These are phyloP conservation scores for Trichomonas tenax DNA, from an alignment of 208 protist genomes.

Conservation along the genomic window DNA sequence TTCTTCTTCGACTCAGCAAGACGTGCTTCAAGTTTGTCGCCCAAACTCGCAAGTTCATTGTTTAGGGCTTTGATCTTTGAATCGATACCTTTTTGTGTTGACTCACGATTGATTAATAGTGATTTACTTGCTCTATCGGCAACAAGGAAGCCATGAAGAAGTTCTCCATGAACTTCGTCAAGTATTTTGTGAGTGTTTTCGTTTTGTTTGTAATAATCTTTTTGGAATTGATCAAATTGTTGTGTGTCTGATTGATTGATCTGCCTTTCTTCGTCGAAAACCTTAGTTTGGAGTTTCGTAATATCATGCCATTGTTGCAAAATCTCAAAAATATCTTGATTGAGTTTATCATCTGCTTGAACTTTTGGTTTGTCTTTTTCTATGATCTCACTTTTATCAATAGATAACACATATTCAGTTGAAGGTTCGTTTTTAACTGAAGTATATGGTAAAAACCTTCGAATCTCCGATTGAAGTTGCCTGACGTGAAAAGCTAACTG, in stretches of 20 bases:
- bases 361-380: not conserved
- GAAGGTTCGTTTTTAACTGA: not conserved
- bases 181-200: not conserved
- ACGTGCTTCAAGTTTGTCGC: not conserved
- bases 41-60: not conserved
- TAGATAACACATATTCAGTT: not conserved
- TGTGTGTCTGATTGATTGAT: not conserved
- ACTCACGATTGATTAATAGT: not conserved
- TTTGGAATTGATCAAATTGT: not conserved
- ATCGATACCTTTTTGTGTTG: not conserved
- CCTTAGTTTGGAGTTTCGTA: not conserved
- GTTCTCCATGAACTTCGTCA: not conserved
- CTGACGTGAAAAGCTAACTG: not conserved
- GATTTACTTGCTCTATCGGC: not conserved
- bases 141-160: not conserved
- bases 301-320: not conserved
- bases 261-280: slow-evolving; percentile 9
- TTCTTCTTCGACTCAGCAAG: not conserved
- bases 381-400: not conserved
- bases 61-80: not conserved
- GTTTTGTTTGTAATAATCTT: not conserved
- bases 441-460: not conserved
- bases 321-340: not conserved
- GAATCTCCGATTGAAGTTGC: not conserved
- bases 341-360: not conserved